Conservation (phyloP, 352 stramenopile genomes). For the Globisporangium mamillatum region DNA sequence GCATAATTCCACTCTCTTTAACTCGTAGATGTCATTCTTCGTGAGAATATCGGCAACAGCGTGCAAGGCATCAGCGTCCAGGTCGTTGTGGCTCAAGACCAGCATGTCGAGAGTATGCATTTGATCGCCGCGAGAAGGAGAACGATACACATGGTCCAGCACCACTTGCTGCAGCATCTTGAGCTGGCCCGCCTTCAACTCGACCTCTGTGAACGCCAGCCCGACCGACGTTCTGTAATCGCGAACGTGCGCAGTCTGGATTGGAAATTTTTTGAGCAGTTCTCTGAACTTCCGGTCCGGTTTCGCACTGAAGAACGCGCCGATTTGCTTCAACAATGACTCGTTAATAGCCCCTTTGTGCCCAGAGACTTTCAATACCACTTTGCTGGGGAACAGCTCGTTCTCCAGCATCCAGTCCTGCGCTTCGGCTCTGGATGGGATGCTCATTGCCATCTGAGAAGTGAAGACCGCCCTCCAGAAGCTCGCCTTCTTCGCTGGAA, state of each 20-base stretch:
- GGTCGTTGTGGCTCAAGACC: constrained; percentile 1
- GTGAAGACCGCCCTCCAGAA: background rate
- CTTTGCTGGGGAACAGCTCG: background rate
- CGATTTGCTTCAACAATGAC: background rate
- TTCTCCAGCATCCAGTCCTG: constrained; percentile 4
- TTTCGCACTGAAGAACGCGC: constrained; percentile 1
- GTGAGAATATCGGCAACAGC: background rate
- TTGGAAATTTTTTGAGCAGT: background rate
- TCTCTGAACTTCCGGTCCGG: background rate
- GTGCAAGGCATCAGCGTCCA: background rate
- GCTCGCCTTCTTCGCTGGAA: background rate
- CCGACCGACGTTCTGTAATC: background rate
- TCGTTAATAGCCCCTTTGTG: background rate
- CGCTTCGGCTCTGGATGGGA: background rate
- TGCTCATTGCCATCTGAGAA: background rate
- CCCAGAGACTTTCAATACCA: background rate
- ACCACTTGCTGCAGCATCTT: background rate
- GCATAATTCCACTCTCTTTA: background rate
- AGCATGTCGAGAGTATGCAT: background rate
- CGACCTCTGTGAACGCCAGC: background rate
- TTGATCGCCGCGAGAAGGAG: background rate
- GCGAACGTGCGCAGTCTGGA: background rate
- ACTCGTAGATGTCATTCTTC: constrained; percentile 1
- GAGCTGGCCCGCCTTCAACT: background rate
- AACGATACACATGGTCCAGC: background rate